Evolutionary conservation across 106 monocot genomes (phyloP).

Genomic region (Agapanthus africanus): DNA sequence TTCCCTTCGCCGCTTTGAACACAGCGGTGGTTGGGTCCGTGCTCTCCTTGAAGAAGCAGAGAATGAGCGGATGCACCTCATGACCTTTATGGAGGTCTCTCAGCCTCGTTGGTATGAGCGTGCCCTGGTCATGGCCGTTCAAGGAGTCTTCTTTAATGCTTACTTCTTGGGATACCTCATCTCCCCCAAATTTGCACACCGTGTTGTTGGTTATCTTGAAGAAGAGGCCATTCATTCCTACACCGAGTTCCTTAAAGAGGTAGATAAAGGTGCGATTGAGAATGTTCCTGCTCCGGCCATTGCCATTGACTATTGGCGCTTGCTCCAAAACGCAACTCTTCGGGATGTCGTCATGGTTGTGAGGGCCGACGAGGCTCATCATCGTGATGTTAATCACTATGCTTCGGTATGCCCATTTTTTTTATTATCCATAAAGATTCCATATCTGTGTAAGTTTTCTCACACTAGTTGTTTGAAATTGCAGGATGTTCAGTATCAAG

Average conservation of each 20-base stretch:
- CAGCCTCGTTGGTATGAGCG: constrained; percentile 79
- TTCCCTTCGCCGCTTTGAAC: constrained; percentile 80
- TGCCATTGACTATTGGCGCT: constrained; percentile 76
- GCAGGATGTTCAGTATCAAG: constrained; percentile 32
- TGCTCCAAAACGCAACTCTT: constrained; percentile 37
- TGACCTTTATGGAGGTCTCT: constrained; percentile 90
- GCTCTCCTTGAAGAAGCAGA: constrained; percentile 82
- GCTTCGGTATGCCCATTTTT: constrained; percentile 28
- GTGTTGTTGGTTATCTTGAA: constrained; percentile 72
- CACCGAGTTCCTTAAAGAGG: constrained; percentile 60
- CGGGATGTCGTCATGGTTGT: constrained; percentile 60
- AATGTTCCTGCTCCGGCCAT: constrained; percentile 65
- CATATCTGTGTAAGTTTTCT: too few relatives aligned
- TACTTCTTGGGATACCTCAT: constrained; percentile 72
- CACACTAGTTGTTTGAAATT: background rate
- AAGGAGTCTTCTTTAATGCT: constrained; percentile 86
- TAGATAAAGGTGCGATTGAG: constrained; percentile 50
- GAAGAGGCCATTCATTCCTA: constrained; percentile 87
- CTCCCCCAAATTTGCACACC: constrained; percentile 74
- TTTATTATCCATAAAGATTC: too few relatives aligned
- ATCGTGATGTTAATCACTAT: constrained; percentile 85
- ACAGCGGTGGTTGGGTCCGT: constrained; percentile 78
- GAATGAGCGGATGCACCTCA: constrained; percentile 88
- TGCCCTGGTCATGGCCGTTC: constrained; percentile 60
- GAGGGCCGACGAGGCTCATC: constrained; percentile 83